These are phyloP conservation scores for Suhomyces bolitotheri DNA, from an alignment of 1,139 yeast species.

Conservation along the genomic window DNA sequence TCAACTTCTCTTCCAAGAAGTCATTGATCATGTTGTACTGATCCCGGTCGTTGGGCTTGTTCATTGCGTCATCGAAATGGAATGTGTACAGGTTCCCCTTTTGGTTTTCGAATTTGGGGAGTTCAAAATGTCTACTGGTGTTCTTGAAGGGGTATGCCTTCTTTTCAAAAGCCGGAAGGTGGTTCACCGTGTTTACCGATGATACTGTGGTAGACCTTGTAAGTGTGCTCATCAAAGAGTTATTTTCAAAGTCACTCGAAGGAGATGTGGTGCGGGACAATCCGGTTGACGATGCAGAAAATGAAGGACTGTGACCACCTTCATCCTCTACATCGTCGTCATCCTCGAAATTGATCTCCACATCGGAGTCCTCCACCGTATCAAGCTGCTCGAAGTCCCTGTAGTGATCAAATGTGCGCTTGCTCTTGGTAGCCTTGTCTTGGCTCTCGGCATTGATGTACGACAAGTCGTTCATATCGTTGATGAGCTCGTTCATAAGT, in stretches of 20 bases:
- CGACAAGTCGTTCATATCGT: slow-evolving; percentile 30
- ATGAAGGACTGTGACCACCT: slow-evolving; percentile 9
- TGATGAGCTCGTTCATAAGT: slow-evolving; percentile 28
- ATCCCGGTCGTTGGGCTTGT: slow-evolving; percentile 20
- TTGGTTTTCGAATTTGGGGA: slow-evolving; percentile 19
- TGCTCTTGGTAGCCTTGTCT: slow-evolving; percentile 10
- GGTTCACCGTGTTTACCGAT: slow-evolving; percentile 18
- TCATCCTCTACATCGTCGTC: slow-evolving; percentile 29
- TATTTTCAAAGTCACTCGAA: slow-evolving; percentile 33
- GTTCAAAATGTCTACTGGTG: slow-evolving; percentile 17
- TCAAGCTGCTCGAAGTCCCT: slow-evolving; percentile 20
- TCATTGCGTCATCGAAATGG: slow-evolving; percentile 19
- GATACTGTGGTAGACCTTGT: slow-evolving; percentile 50
- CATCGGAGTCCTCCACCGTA: slow-evolving; percentile 20
- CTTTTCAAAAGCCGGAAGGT: slow-evolving; percentile 10
- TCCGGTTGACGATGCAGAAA: slow-evolving; percentile 22
- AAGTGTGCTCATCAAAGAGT: slow-evolving; percentile 40
- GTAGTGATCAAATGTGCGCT: slow-evolving; percentile 16
- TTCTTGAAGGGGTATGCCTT: slow-evolving; percentile 18
- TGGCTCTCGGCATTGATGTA: slow-evolving; percentile 15
- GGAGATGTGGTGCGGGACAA: slow-evolving; percentile 47
- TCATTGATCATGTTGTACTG: slow-evolving; percentile 45
- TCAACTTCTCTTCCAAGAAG: slow-evolving; percentile 42
- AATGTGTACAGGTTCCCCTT: slow-evolving; percentile 12
- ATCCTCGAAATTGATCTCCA: slow-evolving; percentile 26